These are phyloP conservation scores for Draba incana DNA, from an alignment of 345 rosid genomes.

Conservation along the genomic window DNA sequence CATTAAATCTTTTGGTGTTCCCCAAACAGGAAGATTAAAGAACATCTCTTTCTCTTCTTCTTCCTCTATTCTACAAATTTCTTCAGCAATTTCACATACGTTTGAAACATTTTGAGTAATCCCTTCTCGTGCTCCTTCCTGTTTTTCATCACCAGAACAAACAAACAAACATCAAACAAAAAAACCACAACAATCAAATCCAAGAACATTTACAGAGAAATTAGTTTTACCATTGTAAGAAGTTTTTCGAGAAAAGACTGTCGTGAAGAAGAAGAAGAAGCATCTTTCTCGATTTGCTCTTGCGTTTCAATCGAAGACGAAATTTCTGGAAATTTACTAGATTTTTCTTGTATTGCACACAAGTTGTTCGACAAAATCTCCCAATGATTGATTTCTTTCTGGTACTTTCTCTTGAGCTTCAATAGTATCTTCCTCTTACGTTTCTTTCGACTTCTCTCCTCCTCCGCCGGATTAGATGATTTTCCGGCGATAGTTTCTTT, in stretches of 20 bases:
- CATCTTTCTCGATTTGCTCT: conserved; percentile 14
- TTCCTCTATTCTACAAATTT: conserved; percentile 52
- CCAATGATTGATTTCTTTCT: conserved; percentile 62
- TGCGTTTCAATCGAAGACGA: conserved; percentile 10
- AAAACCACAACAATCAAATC: not conserved
- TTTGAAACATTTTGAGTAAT: conserved; percentile 50
- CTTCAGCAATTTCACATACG: conserved; percentile 66
- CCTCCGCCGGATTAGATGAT: conserved; percentile 39
- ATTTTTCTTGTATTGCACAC: conserved; percentile 50
- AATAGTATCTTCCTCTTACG: conserved; percentile 50
- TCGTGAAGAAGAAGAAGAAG: conserved; percentile 25
- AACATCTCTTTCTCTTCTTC: conserved; percentile 51
- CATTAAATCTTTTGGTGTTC: conserved; percentile 64
- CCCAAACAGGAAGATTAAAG: conserved; percentile 69
- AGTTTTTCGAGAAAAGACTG: conserved; percentile 53
- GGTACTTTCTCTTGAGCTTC: conserved; percentile 53
- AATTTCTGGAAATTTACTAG: conserved; percentile 24
- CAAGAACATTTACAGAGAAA: not conserved
- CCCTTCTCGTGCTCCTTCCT: conserved; percentile 67
- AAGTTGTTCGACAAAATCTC: conserved; percentile 57
- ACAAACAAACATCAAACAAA: not conserved
- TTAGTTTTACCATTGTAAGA: conserved; percentile 55
- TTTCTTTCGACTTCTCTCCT: conserved; percentile 45
- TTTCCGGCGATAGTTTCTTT: conserved; percentile 26
- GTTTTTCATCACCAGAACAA: conserved; percentile 17